Base-by-base conservation (phyloP, 345 rosid species). In the Trapa bicornis region DNA sequence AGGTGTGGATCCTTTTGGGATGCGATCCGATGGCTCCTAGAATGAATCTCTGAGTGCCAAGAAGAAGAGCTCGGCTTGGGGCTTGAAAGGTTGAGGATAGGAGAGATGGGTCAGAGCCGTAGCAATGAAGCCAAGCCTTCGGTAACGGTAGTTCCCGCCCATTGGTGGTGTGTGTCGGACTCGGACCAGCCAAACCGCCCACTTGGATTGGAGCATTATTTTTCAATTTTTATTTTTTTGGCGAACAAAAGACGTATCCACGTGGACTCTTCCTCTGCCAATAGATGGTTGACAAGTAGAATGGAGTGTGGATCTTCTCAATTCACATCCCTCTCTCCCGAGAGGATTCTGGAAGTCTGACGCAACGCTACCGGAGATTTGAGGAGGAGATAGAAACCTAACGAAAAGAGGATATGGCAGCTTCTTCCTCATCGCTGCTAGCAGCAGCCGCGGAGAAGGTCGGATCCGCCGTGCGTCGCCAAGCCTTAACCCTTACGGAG, bases 401-500 rank as follows among this genome's bases (percentile, higher is more conserved):
- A 22, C 1, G 3, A 35, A 47, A 0, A 37, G 2, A 8, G 33
- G 35, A 62, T 45, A 76, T 71, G 75, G 70, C 82, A 35, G 75
- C 72, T 42, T 52, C 68, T 36, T 53, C 72, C 9, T 70, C 78
- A 14, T 73, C 81, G 6, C 14, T 79, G 68, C 50, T 82, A 37
- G 81, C 89, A 2, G 83, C 84, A 22, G 84, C 81, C 3, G 86
- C 84, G 5, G 84, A 82, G 82, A 77, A 76, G 71, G 47, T 81
- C 6, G 81, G 78, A 37, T 74, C 88, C 41, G 74, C 82, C 50
- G 74, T 71, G 32, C 73, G 85, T 69, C 83, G 90, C 35, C 87
- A 85, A 66, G 92, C 81, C 36, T 67, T 88, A 10, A 75, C 76
- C 74, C 57, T 91, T 43, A 86, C 91, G 45, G 97, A 91, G 1